Base-by-base conservation (phyloP, 768 basidiomycete species). In the Tricholoma terreum region DNA sequence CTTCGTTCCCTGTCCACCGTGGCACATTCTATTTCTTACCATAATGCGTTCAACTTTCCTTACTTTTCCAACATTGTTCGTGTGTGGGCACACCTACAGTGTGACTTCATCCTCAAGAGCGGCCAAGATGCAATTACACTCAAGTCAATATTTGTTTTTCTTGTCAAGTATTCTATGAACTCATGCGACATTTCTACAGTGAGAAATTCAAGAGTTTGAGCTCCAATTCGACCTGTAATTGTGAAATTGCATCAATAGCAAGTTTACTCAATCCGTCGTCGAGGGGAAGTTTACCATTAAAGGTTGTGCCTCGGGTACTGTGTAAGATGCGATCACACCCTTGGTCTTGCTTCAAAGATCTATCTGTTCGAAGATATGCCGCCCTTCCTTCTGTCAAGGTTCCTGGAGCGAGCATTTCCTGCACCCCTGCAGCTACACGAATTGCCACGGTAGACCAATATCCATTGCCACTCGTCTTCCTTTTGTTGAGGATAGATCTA, bases 221-320 rank as follows among this genome's bases (percentile, higher is more conserved):
- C 15, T 57, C 71, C 49, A 56, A 65, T 36, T 71, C 71, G 10
- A 63, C 77, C 11, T 75, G 78, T 56, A 65, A 61, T 7, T 71
- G 77, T 14, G 69, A 79, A 49, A 63, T 77, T 36, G 82, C 83
- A 7, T 38, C 67, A 72, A 58, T 65, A 68, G 35, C 59, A n/a
- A 75, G 33, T 81, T 86, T 56, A 84, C 84, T 1, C 83, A 82
- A 58, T 87, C n/a, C n/a, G n/a, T 86, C 63, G 81, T 80, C 14
- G 69, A 67, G 30, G 82, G 81, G 53, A 74, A 73, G 55, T 77
- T 78, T 54, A 69, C 75, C 31, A 43, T 71, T 46, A 67, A 72
- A 46, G 61, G 66, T 22, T 78, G 77, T 54, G 73, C 66, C 17
- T 55, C 61, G 30, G 72, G 73, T 19, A 76, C 73, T n/a, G 62